A percentile compares a stretch with the other conserved stretches of the same genome.
These are phyloP conservation scores for Aspergillus chevalieri DNA, from an alignment of 2,329 filamentous ascomycete species.

Conservation along the genomic window DNA sequence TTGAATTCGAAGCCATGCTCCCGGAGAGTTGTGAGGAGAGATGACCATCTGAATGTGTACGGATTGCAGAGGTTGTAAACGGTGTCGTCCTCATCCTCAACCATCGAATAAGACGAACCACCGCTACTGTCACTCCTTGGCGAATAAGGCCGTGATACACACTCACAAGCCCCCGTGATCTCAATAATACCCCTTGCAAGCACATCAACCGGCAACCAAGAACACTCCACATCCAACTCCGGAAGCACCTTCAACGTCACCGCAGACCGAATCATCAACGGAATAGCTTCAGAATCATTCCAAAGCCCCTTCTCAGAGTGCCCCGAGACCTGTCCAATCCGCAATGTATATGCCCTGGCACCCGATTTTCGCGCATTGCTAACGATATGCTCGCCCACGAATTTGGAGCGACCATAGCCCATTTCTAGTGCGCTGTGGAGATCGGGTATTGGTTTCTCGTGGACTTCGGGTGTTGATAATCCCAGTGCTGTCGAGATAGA, in stretches of 20 bases:
- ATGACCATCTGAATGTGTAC: slow-evolving; percentile 28
- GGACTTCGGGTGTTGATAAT: slow-evolving; percentile 4
- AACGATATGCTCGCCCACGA: slow-evolving; percentile 26
- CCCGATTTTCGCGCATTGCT: slow-evolving; percentile 19
- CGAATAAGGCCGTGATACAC: background rate
- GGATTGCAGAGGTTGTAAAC: slow-evolving; percentile 28
- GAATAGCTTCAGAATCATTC: slow-evolving; percentile 30
- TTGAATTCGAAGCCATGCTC: slow-evolving; percentile 30
- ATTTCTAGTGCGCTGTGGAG: slow-evolving; percentile 16
- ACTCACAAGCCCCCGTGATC: slow-evolving; percentile 11
- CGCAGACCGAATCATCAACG: slow-evolving; percentile 28
- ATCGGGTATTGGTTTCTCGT: slow-evolving; percentile 11
- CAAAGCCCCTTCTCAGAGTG: slow-evolving; percentile 28
- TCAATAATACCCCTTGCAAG: slow-evolving; percentile 23
- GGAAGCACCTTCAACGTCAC: slow-evolving; percentile 22
- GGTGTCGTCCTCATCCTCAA: slow-evolving; percentile 13
- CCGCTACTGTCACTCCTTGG: background rate
- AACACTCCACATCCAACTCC: slow-evolving; percentile 17
- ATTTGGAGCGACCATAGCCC: slow-evolving; percentile 30
- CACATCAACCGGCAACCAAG: slow-evolving; percentile 28
- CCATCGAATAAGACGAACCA: slow-evolving; percentile 1
- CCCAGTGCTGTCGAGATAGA: slow-evolving; percentile 40
- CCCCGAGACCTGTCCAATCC: slow-evolving; percentile 31
- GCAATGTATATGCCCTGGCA: slow-evolving; percentile 23
- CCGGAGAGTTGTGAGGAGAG: slow-evolving; percentile 24